Evolutionary conservation across 176 grass and related monocot species (phyloP).

Genomic region (Phoenix dactylifera): DNA sequence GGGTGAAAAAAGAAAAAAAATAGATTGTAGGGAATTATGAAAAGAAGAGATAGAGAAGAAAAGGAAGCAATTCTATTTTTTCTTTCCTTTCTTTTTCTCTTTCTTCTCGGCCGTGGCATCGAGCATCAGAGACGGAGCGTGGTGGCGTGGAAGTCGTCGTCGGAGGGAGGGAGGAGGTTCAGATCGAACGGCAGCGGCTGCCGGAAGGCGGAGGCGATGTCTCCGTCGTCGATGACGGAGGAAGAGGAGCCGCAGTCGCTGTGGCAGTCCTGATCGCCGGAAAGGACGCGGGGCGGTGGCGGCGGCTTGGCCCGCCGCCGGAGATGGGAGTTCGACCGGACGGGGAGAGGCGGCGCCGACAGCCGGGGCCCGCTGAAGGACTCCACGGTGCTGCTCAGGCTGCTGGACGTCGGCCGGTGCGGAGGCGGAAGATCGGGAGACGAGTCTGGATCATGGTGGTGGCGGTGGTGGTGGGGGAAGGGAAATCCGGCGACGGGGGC

Average conservation of each 20-base stretch:
- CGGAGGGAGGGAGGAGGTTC: background rate
- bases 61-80: background rate
- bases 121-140: background rate
- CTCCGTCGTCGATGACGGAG: background rate
- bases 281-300: conserved; percentile 12
- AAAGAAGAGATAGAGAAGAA: background rate
- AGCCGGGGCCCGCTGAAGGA: conserved; percentile 42
- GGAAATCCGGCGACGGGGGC: background rate
- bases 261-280: conserved; percentile 30
- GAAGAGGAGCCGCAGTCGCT: conserved; percentile 48
- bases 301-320: conserved; percentile 12
- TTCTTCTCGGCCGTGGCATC: background rate
- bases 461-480: background rate
- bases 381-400: conserved; percentile 69
- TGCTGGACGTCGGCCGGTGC: conserved; percentile 44
- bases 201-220: background rate
- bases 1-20: background rate
- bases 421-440: background rate
- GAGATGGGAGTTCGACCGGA: background rate
- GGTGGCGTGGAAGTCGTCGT: conserved; percentile 1
- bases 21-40: background rate
- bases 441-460: background rate
- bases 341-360: conserved; percentile 18
- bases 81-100: background rate
- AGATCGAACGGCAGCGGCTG: background rate